These are phyloP conservation scores for Saccharomyces hybrid DNA, from an alignment of 1,139 yeast species.

Conservation along the genomic window DNA sequence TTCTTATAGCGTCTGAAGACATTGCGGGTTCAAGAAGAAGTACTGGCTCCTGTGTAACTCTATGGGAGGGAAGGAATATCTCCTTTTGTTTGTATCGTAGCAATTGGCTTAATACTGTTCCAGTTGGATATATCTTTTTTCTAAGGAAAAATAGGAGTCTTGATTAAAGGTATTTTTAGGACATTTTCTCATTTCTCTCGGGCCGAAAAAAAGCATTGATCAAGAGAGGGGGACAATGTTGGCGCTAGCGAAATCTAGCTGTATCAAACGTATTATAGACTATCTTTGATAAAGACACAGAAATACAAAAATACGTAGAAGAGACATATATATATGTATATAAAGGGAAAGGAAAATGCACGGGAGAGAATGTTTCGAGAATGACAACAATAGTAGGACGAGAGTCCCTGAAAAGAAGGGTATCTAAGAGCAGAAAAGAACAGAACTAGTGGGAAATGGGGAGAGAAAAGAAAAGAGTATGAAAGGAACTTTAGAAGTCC, in stretches of 20 bases:
- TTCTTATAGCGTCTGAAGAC: slow-evolving; percentile 26
- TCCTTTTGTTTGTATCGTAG: background rate
- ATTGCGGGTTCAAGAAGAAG: background rate
- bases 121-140: background rate
- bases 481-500: slow-evolving; percentile 11
- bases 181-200: background rate
- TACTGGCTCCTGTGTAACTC: background rate
- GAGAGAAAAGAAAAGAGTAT: background rate
- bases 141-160: background rate
- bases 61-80: background rate
- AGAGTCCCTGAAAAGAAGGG: background rate
- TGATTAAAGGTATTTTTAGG: background rate
- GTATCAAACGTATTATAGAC: background rate
- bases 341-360: background rate
- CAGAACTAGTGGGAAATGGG: background rate
- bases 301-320: background rate
- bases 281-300: background rate
- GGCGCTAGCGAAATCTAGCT: background rate
- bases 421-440: background rate
- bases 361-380: background rate
- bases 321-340: background rate
- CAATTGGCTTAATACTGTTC: background rate
- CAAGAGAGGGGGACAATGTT: background rate
- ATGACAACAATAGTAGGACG: background rate
- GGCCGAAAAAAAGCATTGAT: background rate